These are phyloP conservation scores for Diospyros kaki DNA, from an alignment of 148 eudicot species.

Conservation along the genomic window DNA sequence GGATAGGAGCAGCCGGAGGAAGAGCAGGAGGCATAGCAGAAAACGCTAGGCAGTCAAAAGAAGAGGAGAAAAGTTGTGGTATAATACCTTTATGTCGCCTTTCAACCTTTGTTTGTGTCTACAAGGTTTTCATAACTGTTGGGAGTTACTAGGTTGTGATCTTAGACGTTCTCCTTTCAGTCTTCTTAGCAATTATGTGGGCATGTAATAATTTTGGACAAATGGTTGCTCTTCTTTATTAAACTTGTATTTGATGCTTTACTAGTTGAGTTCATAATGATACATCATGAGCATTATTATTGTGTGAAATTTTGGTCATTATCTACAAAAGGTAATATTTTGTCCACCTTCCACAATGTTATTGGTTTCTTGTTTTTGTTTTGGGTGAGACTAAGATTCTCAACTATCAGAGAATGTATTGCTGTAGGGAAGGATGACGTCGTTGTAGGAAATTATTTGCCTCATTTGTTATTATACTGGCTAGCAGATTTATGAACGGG, in stretches of 20 bases:
- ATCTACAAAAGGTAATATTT: too few relatives aligned
- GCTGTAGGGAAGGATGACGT: too few relatives aligned
- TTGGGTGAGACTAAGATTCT: too few relatives aligned
- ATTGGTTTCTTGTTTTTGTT: too few relatives aligned
- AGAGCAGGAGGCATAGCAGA: slow-evolving; percentile 61
- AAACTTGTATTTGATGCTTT: not conserved
- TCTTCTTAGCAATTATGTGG: not conserved
- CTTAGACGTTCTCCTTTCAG: not conserved
- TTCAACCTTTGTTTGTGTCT: not conserved
- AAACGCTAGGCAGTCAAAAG: slow-evolving; percentile 25
- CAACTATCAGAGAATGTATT: too few relatives aligned
- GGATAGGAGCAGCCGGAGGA: slow-evolving; percentile 45
- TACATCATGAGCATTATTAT: too few relatives aligned
- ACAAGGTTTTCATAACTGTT: not conserved
- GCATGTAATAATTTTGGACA: not conserved
- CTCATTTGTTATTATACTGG: too few relatives aligned
- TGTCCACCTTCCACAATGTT: too few relatives aligned
- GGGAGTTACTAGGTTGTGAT: slow-evolving; percentile 3
- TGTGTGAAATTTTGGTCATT: too few relatives aligned
- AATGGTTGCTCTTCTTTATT: not conserved
- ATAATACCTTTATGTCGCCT: not conserved
- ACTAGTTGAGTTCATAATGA: too few relatives aligned
- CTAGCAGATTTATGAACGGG: too few relatives aligned
- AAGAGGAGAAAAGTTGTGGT: not conserved
- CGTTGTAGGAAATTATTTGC: too few relatives aligned